Base-by-base conservation (phyloP, 2,329 filamentous ascomycete genomes). In the Clonostachys chloroleuca region DNA sequence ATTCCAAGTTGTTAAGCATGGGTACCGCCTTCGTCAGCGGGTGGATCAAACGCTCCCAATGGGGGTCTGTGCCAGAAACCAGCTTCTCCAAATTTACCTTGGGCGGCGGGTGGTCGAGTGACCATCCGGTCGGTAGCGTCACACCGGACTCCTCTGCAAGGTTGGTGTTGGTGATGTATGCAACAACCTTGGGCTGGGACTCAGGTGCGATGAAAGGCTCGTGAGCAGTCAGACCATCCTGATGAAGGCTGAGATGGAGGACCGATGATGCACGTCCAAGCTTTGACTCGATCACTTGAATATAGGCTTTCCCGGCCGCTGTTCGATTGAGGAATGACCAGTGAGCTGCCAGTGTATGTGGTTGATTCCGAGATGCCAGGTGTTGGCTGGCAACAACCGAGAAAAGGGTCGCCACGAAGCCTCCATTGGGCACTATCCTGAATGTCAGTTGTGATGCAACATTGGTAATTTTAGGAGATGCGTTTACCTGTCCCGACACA, bases 341-440 rank as follows among this genome's bases (percentile, higher is more conserved):
- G 45, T 72, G 66, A 0, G 63, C 63, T 2, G 65, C 60, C 17
- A 73, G 51, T 3, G 68, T 62, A 51, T 73, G 64, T 1, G 63
- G 58, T 40, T 73, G 70, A 16, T 57, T 53, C 3, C 58, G 57
- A 2, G 55, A 44, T 14, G 52, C 43, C 14, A 73, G 59, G 48
- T 74, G 67, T 4, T 53, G 49, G 12, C 53, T 57, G 8, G 65
- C 64, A 4, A 62, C 66, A 5, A 59, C 54, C 37, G 73, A 56
- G 43, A 76, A 62, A 43, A 67, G 61, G 14, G 66, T 62, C 5
- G 70, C 66, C 2, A 73, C 63, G 47, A 74, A 76, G 39, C 73
- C 72, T 49, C 73, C 72, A 47, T 76, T 71, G 3, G 72, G 72
- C 13, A 75, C 66, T 68, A 50, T 20, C 34, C 10, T 13, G 24